Base-by-base conservation (phyloP, 1,139 yeast species). In the Kazachstania sp. region DNA sequence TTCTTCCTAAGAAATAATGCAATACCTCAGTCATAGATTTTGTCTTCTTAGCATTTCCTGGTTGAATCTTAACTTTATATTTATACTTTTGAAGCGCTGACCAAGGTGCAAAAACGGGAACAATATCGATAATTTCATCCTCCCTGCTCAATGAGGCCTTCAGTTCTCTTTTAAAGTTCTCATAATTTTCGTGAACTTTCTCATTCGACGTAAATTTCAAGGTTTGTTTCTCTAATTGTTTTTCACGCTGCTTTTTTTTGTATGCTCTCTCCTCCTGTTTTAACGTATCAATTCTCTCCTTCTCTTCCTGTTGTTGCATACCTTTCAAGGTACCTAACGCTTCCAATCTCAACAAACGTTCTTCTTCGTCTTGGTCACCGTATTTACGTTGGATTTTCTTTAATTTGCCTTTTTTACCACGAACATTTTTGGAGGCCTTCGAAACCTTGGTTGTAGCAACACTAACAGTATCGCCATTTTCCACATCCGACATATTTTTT, bases 21-120 rank as follows among this genome's bases (percentile, higher is more conserved):
- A 88, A 57, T 1, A 79, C 72, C 51, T 88, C 96, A 49, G 75
- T 75, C 36, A 87, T 72, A 0, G 94, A 82, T 61, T 92, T 92
- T 2, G 97, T 95, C 65, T 90, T 92, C 65, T 94, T 92, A 28
- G 83, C 81, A 39, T 76, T 72, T 0, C 99, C 99, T 0, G 95
- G 94, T 55, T 81, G 87, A 38, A 92, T 68, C 65, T 92, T 90
- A 37, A 86, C 83, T 63, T 87, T 88, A 68, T 85, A 88, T 63
- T 86, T 83, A 67, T 75, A 78, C 63, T 83, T 83, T 51, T 72
- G 75, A 56, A 92, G 67, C 0, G 97, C 75, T 12, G 77, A 68
- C 95, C 97, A 94, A 1, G 98, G 98, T 0, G 92, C 97, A 72
- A 88, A 90, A 9, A 86, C 81, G 0, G 97, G 95, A 8, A 92